Evolutionary conservation across 768 basidiomycete genomes (phyloP), one percentile per base, ranked within the genome.

Genomic region (Pleurotus citrinopileatus): DNA sequence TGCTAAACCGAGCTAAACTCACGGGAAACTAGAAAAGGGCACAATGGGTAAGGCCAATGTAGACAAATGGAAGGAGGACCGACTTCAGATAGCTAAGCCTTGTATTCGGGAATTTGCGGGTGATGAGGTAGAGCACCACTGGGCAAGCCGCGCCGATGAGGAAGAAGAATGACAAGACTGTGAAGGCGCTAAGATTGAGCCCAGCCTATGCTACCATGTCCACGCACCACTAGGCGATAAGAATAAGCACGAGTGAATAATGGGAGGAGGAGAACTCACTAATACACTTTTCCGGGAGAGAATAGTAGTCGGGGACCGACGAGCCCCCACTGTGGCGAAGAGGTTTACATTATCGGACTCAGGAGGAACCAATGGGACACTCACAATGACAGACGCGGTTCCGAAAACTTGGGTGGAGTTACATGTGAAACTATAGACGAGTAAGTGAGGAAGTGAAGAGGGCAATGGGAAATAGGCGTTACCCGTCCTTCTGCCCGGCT

Each of bases 111-210:
- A 83, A 88, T 64, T 70, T 72, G 62, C 77, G 82, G 56, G 82
- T 79, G 54, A 88, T 60, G 13, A 86, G 53, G 80, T 82, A 91
- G 15, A 81, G 74, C 34, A 83, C 62, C 42, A 88, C 61, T 0
- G 89, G 90, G 27, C 82, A 79, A 12, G 82, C 59, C 6, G 86
- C 82, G 25, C 91, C 91, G 38, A 87, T 73, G 46, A 89, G 68
- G 73, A 93, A 92, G 70, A 90, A 91, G 55, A 82, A 83, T 15
- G 80, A 64, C 19, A 91, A 68, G 3, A 76, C 84, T 80, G 20
- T 22, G 17, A 43, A 15, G 23, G n/a, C n/a, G n/a, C n/a, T n/a
- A n/a, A n/a, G 23, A 26, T 19, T 28, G 20, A 38, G 34, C 19
- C 22, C 13, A 1, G n/a, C n/a, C n/a, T n/a, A n/a, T n/a, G n/a